Evolutionary conservation across 805 yeast genomes (phyloP).

Genomic region (Cephaloascus albidus): DNA sequence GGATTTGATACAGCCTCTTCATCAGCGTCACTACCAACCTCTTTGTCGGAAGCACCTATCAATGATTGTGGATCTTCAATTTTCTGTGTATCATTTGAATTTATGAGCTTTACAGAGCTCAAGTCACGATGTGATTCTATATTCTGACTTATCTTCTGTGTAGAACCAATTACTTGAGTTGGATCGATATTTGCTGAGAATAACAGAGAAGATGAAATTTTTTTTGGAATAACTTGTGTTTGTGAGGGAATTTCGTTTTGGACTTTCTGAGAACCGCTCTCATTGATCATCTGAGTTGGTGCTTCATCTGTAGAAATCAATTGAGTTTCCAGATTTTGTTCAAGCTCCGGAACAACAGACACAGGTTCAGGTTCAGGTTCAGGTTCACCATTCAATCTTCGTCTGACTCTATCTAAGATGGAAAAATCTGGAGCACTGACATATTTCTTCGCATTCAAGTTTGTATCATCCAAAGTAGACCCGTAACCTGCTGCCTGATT

Average conservation of each 20-base stretch:
- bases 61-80: background rate
- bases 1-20: conserved; percentile 7
- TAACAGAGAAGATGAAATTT: background rate
- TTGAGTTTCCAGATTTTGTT: too few relatives aligned
- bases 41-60: too few relatives aligned
- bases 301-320: background rate
- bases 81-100: background rate
- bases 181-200: background rate
- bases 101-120: too few relatives aligned
- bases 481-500: background rate
- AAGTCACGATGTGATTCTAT: background rate
- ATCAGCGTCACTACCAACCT: conserved; percentile 7
- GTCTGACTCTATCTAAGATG: conserved; percentile 16
- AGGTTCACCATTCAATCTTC: conserved; percentile 11
- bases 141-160: background rate
- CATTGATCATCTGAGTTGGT: conserved; percentile 2
- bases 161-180: background rate
- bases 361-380: background rate
- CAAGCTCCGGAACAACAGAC: too few relatives aligned
- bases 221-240: background rate
- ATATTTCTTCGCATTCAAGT: background rate
- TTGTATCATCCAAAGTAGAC: background rate
- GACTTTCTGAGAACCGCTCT: background rate
- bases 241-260: background rate
- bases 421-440: conserved; percentile 5